Evolutionary conservation across 202 grass and related monocot species (phyloP), one percentile per base, ranked within the genome.

Genomic region (Setaria italica): DNA sequence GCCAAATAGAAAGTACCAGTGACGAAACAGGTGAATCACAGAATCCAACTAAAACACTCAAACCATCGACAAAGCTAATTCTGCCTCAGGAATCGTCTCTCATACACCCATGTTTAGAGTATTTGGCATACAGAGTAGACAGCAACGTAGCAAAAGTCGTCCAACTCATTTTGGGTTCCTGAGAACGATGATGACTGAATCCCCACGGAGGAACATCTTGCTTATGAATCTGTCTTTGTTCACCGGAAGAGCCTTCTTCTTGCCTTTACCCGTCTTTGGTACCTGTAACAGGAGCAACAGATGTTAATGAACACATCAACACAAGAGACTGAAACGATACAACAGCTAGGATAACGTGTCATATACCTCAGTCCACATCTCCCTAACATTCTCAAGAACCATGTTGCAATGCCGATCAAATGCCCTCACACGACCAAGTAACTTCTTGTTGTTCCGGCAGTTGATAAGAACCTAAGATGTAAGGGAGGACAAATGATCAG

Each of bases 171-270:
- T 98, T 0, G 95, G 95, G 81, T 95, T 95, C 84, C 91, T 90
- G 17, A 95, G 91, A 35, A 99, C 97, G 43, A 99, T 96, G 70
- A 99, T 96, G 70, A 99, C 93, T 19, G 93, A 99, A 81, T 96
- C 93, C 53, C 92, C 97, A 12, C 97, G 81, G 54, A 99, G 97
- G 70, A 99, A 99, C 93, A 99, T 99, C 88, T 99, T 99, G 68
- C 93, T 96, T 30, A 99, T 99, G 87, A 99, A 96, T 56, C 96
- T 92, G 74, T 99, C 97, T 83, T 99, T 99, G 90, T 96, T 96
- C 50, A 99, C 92, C 0, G 93, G 92, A 47, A 94, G 93, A 55
- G 97, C 93, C 85, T 96, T 99, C 90, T 96, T 99, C 94, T 99
- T 99, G 62, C 94, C 97, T 87, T 94, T 98, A 48, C 95, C 95